phyloP scores from a whole-genome alignment of 2,329 filamentous ascomycete species.

The Fusarium coffeatum region DNA sequence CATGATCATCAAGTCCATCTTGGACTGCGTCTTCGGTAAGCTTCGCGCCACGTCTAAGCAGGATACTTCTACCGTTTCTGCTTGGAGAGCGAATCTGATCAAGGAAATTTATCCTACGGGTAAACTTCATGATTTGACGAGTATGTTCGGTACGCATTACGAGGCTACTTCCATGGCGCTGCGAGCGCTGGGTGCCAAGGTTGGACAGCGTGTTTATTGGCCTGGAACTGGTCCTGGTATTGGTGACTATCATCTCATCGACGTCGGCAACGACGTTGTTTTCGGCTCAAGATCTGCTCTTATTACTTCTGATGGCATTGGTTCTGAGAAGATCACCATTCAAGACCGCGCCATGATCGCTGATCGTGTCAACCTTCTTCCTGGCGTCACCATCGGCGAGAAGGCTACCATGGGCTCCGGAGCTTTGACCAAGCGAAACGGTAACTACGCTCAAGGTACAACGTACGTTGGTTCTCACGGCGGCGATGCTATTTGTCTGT shows the following conservation, averaged over 20 bases:
- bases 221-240: slow-evolving; percentile 2
- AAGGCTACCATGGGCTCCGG: neutral
- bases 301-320: neutral
- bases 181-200: slow-evolving; percentile 1
- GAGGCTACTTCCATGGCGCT: neutral
- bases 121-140: neutral
- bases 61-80: neutral
- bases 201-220: slow-evolving; percentile 12
- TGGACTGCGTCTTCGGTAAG: slow-evolving; percentile 1
- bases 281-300: slow-evolving; percentile 7
- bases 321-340: neutral
- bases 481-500: slow-evolving; percentile 5
- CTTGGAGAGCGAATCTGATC: neutral
- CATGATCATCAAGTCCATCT: neutral
- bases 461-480: slow-evolving; percentile 7
- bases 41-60: neutral
- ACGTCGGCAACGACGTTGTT: slow-evolving; percentile 4
- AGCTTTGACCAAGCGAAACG: neutral
- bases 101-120: neutral
- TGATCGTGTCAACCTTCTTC: slow-evolving; percentile 5
- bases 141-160: slow-evolving; percentile 9
- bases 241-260: neutral
- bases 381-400: rapidly evolving
- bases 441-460: neutral
- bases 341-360: slow-evolving; percentile 16